A percentile compares a stretch with the other conserved stretches of the same genome.
Conservation (phyloP, 345 rosid genomes). For the Murraya paniculata region DNA sequence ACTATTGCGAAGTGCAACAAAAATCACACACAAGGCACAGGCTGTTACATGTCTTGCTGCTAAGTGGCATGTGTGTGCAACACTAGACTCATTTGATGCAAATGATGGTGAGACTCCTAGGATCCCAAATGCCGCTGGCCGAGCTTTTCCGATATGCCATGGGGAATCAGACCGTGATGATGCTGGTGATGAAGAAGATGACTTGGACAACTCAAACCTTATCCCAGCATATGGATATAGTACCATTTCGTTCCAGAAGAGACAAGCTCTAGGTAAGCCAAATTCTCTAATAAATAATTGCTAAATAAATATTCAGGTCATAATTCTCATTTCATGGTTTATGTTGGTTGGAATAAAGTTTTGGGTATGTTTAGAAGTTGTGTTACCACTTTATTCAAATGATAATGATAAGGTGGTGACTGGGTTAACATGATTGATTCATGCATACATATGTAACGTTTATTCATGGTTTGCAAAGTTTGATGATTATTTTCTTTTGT, state of each 20-base stretch:
- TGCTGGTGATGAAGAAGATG: constrained; percentile 80
- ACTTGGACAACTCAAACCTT: constrained; percentile 61
- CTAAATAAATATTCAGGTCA: neutral
- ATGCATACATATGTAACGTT: neutral
- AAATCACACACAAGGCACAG: constrained; percentile 94
- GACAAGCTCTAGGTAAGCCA: constrained; percentile 81
- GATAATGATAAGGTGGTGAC: neutral
- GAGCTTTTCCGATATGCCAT: constrained; percentile 16
- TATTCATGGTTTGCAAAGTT: neutral
- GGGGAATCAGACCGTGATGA: constrained; percentile 48
- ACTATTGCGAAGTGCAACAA: constrained; percentile 76
- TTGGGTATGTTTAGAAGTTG: neutral
- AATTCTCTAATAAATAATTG: neutral
- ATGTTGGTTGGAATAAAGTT: neutral
- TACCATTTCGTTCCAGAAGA: constrained; percentile 83
- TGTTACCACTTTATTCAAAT: neutral
- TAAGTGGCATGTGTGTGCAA: constrained; percentile 91
- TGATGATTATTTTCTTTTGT: constrained; percentile 10
- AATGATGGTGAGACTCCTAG: constrained; percentile 72
- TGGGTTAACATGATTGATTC: neutral
- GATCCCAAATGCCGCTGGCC: constrained; percentile 16
- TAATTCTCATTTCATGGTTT: neutral
- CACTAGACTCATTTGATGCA: constrained; percentile 62
- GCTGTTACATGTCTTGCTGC: constrained; percentile 82
- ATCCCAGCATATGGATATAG: constrained; percentile 70